phyloP scores from a whole-genome alignment of 1,284 basidiomycete genomes.

The Irpex rosettiformis region DNA sequence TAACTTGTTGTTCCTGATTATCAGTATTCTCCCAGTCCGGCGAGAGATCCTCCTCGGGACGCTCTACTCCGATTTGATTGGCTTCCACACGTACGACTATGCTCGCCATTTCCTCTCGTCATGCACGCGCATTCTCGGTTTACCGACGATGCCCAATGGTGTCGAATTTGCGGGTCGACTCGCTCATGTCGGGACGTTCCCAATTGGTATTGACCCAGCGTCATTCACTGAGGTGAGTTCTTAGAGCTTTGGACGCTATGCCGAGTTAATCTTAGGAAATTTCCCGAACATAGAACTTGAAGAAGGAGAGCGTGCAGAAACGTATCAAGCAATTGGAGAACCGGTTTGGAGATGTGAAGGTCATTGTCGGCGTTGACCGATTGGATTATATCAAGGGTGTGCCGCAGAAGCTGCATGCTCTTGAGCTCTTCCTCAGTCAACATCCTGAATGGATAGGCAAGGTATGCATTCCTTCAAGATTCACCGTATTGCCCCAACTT shows the following conservation, averaged over 20 bases:
- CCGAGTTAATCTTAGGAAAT: background rate
- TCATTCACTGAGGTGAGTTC: conserved; percentile 79
- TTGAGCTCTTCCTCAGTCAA: conserved; percentile 94
- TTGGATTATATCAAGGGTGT: conserved; percentile 99
- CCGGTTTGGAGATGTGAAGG: conserved; percentile 92
- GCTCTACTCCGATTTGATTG: conserved; percentile 94
- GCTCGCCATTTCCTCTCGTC: conserved; percentile 98
- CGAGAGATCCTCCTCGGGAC: conserved; percentile 95
- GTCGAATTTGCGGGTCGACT: conserved; percentile 94
- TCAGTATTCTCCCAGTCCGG: conserved; percentile 91
- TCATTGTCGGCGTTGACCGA: conserved; percentile 97
- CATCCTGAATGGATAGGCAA: conserved; percentile 99
- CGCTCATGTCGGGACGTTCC: conserved; percentile 97
- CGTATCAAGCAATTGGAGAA: conserved; percentile 83
- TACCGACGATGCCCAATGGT: conserved; percentile 98
- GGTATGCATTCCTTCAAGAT: conserved; percentile 34
- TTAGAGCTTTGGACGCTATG: background rate
- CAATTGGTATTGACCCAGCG: conserved; percentile 95
- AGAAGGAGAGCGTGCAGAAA: conserved; percentile 74
- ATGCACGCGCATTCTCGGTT: conserved; percentile 92
- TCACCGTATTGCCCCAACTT: conserved; percentile 7
- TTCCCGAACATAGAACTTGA: conserved; percentile 57
- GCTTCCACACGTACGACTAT: conserved; percentile 99
- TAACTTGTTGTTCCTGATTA: background rate
- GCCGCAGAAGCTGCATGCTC: conserved; percentile 94